Evolutionary conservation across 1,284 basidiomycete species (phyloP), one percentile per base, ranked within the genome.

Genomic region (Pholiota adiposa): DNA sequence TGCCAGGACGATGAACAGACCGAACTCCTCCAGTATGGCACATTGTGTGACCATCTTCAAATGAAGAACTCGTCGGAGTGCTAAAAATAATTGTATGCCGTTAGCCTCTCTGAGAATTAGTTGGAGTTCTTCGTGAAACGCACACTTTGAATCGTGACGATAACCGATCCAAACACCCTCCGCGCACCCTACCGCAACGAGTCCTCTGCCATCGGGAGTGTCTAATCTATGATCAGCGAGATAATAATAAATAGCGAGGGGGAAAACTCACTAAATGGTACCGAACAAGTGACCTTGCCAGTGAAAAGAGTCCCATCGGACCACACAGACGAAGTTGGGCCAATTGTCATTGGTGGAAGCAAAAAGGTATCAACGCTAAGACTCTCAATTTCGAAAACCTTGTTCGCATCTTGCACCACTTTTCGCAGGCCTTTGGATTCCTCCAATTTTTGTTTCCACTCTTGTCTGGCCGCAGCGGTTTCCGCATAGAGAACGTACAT

Each of bases 111-210:
- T 16, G 59, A 21, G 60, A 54, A 34, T 1, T 60, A 50, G 14
- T 29, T 19, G 29, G 11, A n/a, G 3, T 54, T 16, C 19, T 34
- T 27, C 7, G 41, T n/a, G 9, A 14, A 29, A 55, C 53, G 21
- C 71, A 92, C 90, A 95, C 70, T 82, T 77, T 0, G 94, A 88
- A 70, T 96, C 90, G 65, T 93, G 89, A 19, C 93, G 85, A 73
- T 96, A 89, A 0, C 96, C 96, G 63, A 98, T 96, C 93, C 94
- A 98, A 1, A 98, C 92, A 34, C 96, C 96, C 68, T 97, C 94
- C 0, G 92, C 89, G 71, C 95, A 96, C 21, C 96, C 96, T 63
- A 97, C 87, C 0, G 96, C 94, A 31, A 97, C 89, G 18, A 98
- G 80, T 4, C 85, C 85, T 27, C 93, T 84, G 8, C 89, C 86